Evolutionary conservation across 75 land plant genomes (phyloP).

Genomic region (Cunninghamia lanceolata): DNA sequence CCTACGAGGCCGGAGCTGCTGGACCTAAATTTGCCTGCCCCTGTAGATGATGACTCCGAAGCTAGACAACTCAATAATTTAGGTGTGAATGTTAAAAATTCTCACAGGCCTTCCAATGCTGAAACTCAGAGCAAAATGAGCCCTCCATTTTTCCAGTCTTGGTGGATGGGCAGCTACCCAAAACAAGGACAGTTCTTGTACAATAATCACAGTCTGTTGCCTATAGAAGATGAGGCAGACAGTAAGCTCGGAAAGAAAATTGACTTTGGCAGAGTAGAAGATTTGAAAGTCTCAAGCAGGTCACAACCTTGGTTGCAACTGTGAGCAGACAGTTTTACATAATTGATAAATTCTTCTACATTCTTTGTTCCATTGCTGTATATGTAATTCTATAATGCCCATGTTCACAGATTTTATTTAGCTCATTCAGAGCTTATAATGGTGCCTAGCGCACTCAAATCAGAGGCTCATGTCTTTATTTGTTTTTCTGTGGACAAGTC

Average conservation of each 20-base stretch:
- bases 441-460: not conserved
- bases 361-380: conserved; percentile 6
- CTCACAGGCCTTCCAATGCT: conserved; percentile 1
- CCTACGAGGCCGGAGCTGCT: conserved; percentile 2
- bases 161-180: conserved; percentile 8
- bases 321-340: not conserved
- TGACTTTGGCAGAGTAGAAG: not conserved
- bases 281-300: not conserved
- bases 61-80: not conserved
- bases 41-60: conserved; percentile 6
- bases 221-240: conserved; percentile 9
- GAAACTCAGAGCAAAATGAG: conserved; percentile 3
- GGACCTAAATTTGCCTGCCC: conserved; percentile 11
- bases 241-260: conserved; percentile 9
- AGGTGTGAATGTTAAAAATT: not conserved
- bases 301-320: conserved; percentile 9
- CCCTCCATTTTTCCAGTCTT: conserved; percentile 8
- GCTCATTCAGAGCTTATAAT: conserved; percentile 2
- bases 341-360: not conserved
- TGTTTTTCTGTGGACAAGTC: not conserved
- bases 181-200: conserved; percentile 5
- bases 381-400: conserved; percentile 4
- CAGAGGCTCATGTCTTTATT: not conserved
- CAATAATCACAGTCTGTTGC: not conserved
- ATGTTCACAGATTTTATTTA: not conserved